A percentile compares a stretch with the other conserved stretches of the same genome.
phyloP scores from a whole-genome alignment of 768 basidiomycete genomes.

The Phaeotremella fagi region DNA sequence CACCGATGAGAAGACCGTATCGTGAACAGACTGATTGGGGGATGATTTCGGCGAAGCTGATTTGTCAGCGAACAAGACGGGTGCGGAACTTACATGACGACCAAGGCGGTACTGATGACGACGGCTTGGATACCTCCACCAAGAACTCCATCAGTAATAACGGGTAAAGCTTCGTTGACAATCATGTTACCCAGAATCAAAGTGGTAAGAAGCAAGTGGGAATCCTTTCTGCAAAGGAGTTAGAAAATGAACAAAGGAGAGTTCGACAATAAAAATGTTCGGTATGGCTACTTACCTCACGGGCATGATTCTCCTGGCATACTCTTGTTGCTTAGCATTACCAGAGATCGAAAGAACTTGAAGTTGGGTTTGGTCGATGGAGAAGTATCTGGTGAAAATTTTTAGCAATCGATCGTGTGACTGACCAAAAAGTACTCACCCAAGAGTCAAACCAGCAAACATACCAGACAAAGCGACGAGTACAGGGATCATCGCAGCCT shows the following conservation, averaged over 20 bases:
- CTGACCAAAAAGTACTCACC: conserved; percentile 54
- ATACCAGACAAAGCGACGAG: conserved; percentile 77
- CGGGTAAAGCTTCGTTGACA: conserved; percentile 64
- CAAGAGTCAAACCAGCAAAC: conserved; percentile 83
- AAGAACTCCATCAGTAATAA: conserved; percentile 73
- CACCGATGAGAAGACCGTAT: conserved; percentile 80
- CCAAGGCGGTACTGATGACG: conserved; percentile 73
- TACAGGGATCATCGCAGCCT: conserved; percentile 67
- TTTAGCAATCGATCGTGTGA: not conserved
- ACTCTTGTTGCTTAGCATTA: conserved; percentile 68
- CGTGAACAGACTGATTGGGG: conserved; percentile 89
- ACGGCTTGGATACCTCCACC: conserved; percentile 75
- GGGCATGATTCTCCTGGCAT: conserved; percentile 80
- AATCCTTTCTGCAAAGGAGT: conserved; percentile 20
- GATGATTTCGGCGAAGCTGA: conserved; percentile 83
- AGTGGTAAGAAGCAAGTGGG: conserved; percentile 33
- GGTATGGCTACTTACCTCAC: conserved; percentile 56
- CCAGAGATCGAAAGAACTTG: conserved; percentile 81
- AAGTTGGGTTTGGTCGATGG: conserved; percentile 84
- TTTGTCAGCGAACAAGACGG: not conserved
- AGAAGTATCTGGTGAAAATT: conserved; percentile 55
- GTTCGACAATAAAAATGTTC: not conserved
- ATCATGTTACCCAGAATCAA: conserved; percentile 76
- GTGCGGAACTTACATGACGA: conserved; percentile 67
- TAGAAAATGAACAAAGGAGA: not conserved